Conservation (phyloP, 1,139 yeast genomes). For the Tardiomyces depauwii region DNA sequence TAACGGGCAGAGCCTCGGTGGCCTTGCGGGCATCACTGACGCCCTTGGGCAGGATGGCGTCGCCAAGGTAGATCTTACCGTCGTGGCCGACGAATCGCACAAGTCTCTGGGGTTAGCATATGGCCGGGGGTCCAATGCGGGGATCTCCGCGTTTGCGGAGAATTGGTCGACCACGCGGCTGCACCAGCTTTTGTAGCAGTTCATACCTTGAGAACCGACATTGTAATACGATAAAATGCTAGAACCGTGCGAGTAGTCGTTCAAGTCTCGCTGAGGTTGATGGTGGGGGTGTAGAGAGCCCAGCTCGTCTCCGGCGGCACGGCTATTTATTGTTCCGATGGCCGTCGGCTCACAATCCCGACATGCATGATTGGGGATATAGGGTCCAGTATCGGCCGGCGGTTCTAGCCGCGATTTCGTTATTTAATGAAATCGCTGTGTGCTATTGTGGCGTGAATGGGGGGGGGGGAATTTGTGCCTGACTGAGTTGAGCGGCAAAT, state of each 20-base stretch:
- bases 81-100: slow-evolving; percentile 32
- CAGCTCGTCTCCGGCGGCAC: too few relatives aligned
- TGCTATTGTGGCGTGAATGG: too few relatives aligned
- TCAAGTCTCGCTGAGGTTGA: too few relatives aligned
- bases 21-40: slow-evolving; percentile 23
- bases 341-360: not conserved
- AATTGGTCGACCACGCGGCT: not conserved
- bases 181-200: too few relatives aligned
- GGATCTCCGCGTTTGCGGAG: not conserved
- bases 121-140: not conserved
- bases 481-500: too few relatives aligned
- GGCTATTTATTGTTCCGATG: not conserved
- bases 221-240: too few relatives aligned
- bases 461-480: too few relatives aligned
- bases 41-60: slow-evolving; percentile 29
- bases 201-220: not conserved
- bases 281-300: too few relatives aligned
- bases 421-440: too few relatives aligned
- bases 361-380: not conserved
- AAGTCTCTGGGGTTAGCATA: slow-evolving; percentile 12
- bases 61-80: slow-evolving; percentile 33
- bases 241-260: too few relatives aligned
- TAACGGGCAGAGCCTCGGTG: slow-evolving; percentile 27
- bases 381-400: too few relatives aligned
- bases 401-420: too few relatives aligned